Conservation (phyloP, 192 early-diverging fungal genomes). For the Fimicolochytrium jonesii region DNA sequence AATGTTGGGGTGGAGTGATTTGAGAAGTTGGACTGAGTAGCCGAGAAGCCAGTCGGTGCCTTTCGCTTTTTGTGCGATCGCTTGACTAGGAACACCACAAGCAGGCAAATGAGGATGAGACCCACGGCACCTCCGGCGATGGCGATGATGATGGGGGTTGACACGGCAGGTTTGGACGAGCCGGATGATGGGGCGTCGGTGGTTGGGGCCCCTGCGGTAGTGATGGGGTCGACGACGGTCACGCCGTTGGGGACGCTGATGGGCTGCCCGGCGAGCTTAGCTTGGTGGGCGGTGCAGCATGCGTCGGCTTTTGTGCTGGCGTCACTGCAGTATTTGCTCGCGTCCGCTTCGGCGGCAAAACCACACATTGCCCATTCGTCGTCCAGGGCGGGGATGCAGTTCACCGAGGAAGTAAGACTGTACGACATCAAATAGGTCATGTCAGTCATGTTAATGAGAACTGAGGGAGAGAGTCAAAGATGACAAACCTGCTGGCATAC, state of each 20-base stretch:
- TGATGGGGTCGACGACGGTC: background rate
- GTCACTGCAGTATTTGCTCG: background rate
- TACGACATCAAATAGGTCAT: background rate
- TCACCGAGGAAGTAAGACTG: background rate
- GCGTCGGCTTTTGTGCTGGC: background rate
- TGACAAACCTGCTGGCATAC: background rate
- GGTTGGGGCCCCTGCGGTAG: background rate
- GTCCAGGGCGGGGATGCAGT: conserved; percentile 6
- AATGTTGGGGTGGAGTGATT: background rate
- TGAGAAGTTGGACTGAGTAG: too few species aligned
- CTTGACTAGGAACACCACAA: background rate
- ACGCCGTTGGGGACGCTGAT: conserved; percentile 2
- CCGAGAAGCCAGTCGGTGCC: background rate
- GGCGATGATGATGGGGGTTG: conserved; percentile 5
- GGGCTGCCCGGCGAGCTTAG: background rate
- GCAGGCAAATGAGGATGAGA: background rate
- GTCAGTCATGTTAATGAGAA: too few species aligned
- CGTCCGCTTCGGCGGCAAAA: conserved; percentile 5
- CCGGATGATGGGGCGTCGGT: background rate
- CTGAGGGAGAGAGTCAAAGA: background rate
- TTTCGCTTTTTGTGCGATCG: background rate
- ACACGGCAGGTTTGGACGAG: background rate
- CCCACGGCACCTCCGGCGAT: background rate
- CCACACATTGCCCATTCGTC: conserved; percentile 21
- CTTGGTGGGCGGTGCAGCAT: conserved; percentile 13